Percentiles rank a stretch among this genome's conserved stretches.
These are phyloP conservation scores for Flaveria brownii DNA, from an alignment of 129 eudicot genomes.

Conservation along the genomic window DNA sequence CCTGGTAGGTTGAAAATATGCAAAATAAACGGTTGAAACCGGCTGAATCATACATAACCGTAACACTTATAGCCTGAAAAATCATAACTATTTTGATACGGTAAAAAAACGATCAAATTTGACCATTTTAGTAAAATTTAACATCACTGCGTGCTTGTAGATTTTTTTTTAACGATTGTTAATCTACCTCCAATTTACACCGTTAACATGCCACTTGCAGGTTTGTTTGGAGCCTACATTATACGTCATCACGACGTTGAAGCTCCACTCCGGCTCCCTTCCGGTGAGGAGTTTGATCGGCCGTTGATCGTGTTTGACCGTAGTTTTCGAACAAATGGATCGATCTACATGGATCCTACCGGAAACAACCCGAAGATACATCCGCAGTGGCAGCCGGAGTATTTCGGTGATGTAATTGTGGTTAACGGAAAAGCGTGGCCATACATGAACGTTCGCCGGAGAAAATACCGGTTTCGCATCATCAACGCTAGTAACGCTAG, in stretches of 20 bases:
- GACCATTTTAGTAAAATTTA: too few species aligned
- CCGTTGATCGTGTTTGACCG: slow-evolving; percentile 70
- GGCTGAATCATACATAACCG: too few species aligned
- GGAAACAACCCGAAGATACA: slow-evolving; percentile 83
- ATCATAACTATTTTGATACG: too few species aligned
- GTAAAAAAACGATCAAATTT: too few species aligned
- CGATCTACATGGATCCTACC: slow-evolving; percentile 63
- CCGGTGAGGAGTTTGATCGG: slow-evolving; percentile 64
- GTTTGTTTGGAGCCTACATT: slow-evolving; percentile 73
- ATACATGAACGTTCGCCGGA: slow-evolving; percentile 52
- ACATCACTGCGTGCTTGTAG: too few species aligned
- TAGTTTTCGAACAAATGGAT: slow-evolving; percentile 55
- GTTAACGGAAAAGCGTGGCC: slow-evolving; percentile 99
- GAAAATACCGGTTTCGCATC: slow-evolving; percentile 76
- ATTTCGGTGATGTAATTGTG: slow-evolving; percentile 74
- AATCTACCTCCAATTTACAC: too few species aligned
- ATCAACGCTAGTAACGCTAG: slow-evolving; percentile 88
- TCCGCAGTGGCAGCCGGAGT: slow-evolving; percentile 95
- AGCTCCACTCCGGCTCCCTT: slow-evolving; percentile 60
- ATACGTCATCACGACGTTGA: slow-evolving; percentile 58
- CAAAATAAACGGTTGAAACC: too few species aligned
- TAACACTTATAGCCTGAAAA: too few species aligned
- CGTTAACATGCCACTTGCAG: slow-evolving; percentile 46
- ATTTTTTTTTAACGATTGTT: too few species aligned
- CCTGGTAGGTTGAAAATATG: too few species aligned